These are phyloP conservation scores for Yamadazyma buinensis DNA, from an alignment of 1,139 yeast species.

Conservation along the genomic window DNA sequence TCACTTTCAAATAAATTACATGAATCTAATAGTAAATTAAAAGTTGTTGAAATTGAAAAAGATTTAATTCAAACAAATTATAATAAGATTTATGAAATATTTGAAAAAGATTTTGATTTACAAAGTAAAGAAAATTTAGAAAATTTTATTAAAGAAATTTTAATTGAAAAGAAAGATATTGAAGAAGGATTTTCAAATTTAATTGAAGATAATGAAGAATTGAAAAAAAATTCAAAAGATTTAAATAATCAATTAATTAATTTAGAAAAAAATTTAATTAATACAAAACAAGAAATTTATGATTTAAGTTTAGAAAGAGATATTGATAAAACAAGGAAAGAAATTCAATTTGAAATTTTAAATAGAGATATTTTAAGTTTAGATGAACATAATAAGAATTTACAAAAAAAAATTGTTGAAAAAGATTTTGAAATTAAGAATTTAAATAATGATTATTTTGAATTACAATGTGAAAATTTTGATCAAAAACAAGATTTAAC, in stretches of 20 bases:
- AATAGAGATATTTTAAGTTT: background rate
- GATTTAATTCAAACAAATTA: background rate
- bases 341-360: conserved; percentile 4
- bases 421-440: conserved; percentile 1
- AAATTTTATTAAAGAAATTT: background rate
- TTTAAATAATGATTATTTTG: conserved; percentile 1
- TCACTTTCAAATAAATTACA: background rate
- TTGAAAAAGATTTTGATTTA: background rate
- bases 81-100: background rate
- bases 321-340: conserved; percentile 3
- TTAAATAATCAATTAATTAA: background rate
- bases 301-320: conserved; percentile 3
- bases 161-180: background rate
- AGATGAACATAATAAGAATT: background rate
- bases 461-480: conserved; percentile 1
- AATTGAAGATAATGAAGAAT: background rate
- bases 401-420: background rate
- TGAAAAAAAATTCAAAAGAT: background rate
- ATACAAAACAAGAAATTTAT: conserved; percentile 2
- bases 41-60: background rate
- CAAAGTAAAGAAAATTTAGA: background rate
- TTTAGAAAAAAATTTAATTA: background rate
- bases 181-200: background rate
- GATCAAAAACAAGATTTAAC: background rate
- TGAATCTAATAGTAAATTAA: conserved; percentile 1